A percentile compares a stretch with the other conserved stretches of the same genome.
Evolutionary conservation across 306 rosid genomes (phyloP).

Genomic region (Urtica urens): DNA sequence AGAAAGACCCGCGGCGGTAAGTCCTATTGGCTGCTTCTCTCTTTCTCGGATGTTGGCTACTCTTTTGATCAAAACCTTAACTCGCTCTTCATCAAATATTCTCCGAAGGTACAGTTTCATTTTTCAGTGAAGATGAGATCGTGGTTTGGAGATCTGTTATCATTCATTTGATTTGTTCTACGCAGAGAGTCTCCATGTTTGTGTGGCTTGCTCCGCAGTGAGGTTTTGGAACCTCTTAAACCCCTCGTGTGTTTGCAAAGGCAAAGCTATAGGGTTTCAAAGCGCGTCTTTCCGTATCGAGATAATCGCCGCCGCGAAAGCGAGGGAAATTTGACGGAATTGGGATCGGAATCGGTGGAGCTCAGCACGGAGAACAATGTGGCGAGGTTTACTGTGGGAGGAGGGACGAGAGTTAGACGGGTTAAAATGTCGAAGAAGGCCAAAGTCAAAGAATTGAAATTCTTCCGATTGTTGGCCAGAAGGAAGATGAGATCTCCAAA

Average conservation of each 20-base stretch:
- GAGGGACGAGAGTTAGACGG: constrained; percentile 16
- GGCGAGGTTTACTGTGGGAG: constrained; percentile 48
- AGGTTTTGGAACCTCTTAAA: constrained; percentile 13
- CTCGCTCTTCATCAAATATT: not conserved
- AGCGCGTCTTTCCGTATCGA: constrained; percentile 5
- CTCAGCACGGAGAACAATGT: constrained; percentile 35
- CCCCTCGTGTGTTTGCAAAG: constrained; percentile 12
- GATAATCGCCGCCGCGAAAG: constrained; percentile 13
- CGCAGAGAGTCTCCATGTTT: no score
- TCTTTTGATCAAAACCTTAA: not conserved
- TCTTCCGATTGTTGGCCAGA: constrained; percentile 74
- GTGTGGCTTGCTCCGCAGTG: constrained; percentile 9
- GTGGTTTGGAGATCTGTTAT: not conserved
- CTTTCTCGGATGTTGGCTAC: not conserved
- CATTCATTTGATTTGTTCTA: not conserved
- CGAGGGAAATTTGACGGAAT: constrained; percentile 15
- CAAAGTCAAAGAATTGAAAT: constrained; percentile 66
- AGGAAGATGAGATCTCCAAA: constrained; percentile 81
- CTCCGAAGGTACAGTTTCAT: not conserved
- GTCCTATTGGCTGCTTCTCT: no score
- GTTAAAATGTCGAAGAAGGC: constrained; percentile 55
- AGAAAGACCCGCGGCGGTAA: no score
- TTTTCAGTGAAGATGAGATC: not conserved
- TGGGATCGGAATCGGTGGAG: constrained; percentile 42
- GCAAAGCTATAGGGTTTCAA: constrained; percentile 16